Evolutionary conservation across 139 green algal genomes (phyloP).

Genomic region (Desmodesmus armatus): DNA sequence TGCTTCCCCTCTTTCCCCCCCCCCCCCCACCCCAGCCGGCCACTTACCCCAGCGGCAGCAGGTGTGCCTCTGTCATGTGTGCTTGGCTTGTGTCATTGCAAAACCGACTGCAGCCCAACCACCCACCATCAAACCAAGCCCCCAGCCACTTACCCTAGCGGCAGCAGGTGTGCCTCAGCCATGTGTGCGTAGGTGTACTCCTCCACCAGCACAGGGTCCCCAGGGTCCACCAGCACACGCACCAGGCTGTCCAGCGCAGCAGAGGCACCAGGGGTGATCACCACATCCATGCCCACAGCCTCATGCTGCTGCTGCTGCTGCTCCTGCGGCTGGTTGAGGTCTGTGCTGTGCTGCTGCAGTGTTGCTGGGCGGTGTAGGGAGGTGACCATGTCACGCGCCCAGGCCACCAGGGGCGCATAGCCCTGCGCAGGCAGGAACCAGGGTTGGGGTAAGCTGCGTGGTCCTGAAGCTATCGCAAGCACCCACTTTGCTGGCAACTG

Average conservation of each 20-base stretch:
- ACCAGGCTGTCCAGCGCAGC: constrained; percentile 46
- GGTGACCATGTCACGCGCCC: neutral
- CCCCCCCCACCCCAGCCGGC: too few species aligned
- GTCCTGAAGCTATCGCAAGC: too few species aligned
- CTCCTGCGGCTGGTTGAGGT: neutral
- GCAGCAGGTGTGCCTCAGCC: constrained; percentile 70
- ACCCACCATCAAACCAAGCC: too few species aligned
- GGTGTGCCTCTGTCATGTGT: constrained; percentile 68
- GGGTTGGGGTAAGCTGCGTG: too few species aligned
- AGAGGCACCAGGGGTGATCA: constrained; percentile 56
- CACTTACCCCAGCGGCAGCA: constrained; percentile 59
- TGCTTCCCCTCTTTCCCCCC: too few species aligned
- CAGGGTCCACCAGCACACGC: constrained; percentile 64
- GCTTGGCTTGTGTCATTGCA: too few species aligned
- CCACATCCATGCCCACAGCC: constrained; percentile 1
- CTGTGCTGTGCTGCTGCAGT: neutral
- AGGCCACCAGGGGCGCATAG: constrained; percentile 20
- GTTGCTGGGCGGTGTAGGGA: constrained; percentile 13
- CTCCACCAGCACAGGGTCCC: constrained; percentile 68
- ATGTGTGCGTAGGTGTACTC: constrained; percentile 81
- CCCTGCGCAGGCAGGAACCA: constrained; percentile 14
- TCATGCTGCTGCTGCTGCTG: constrained; percentile 12
- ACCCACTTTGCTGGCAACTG: too few species aligned
- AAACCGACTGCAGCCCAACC: too few species aligned
- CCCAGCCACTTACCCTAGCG: constrained; percentile 57